These are phyloP conservation scores for Helichrysum umbraculigerum DNA, from an alignment of 129 eudicot species.

Conservation along the genomic window DNA sequence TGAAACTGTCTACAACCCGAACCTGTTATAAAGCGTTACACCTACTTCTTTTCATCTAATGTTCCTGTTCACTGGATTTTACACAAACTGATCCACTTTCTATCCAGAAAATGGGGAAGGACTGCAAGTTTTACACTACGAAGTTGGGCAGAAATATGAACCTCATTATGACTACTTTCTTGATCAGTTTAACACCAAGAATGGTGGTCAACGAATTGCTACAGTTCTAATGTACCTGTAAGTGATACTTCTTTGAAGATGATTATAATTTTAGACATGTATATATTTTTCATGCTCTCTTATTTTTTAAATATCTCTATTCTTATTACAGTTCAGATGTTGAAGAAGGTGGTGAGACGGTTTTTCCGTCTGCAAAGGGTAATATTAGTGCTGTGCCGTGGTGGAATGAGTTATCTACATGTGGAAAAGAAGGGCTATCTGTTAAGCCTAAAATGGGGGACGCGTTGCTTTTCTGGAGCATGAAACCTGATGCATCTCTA, in stretches of 20 bases:
- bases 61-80: no score
- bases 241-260: constrained; percentile 27
- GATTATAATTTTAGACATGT: neutral
- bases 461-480: constrained; percentile 89
- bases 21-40: neutral
- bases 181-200: constrained; percentile 68
- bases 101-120: constrained; percentile 90
- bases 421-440: constrained; percentile 86
- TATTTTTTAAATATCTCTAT: neutral
- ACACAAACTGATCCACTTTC: constrained; percentile 1
- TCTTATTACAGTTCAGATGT: constrained; percentile 69
- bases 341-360: constrained; percentile 98
- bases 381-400: constrained; percentile 65
- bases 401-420: constrained; percentile 80
- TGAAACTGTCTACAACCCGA: neutral
- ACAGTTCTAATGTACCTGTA: constrained; percentile 93
- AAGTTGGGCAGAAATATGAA: constrained; percentile 89
- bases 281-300: neutral
- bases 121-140: constrained; percentile 84
- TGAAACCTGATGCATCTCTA: constrained; percentile 78
- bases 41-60: constrained; percentile 5
- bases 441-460: constrained; percentile 93
- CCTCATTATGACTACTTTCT: constrained; percentile 88
- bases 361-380: constrained; percentile 81
- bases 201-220: constrained; percentile 92